phyloP scores from a whole-genome alignment of 768 basidiomycete species.

The Serendipita sp. region DNA sequence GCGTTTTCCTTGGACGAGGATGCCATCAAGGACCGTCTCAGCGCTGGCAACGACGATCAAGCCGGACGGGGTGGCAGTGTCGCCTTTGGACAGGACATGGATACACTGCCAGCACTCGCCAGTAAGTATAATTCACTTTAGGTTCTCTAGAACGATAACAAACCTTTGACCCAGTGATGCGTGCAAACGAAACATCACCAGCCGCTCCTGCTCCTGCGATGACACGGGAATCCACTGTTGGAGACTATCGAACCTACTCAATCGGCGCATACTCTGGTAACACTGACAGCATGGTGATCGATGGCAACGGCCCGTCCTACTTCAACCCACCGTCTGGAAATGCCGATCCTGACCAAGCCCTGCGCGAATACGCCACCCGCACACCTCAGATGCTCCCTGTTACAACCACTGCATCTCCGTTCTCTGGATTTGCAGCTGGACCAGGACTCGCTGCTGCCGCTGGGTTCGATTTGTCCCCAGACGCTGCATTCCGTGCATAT shows the following conservation, averaged over 20 bases:
- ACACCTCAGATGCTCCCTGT: conserved; percentile 4
- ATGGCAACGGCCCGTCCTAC: background rate
- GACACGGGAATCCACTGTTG: background rate
- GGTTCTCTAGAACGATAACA: background rate
- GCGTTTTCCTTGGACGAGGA: conserved; percentile 26
- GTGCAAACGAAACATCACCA: conserved; percentile 7
- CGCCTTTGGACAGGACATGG: conserved; percentile 26
- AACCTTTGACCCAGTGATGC: conserved; percentile 5
- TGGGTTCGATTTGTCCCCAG: conserved; percentile 37
- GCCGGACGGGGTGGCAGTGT: conserved; percentile 20
- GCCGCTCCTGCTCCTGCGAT: conserved; percentile 17
- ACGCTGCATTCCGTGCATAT: conserved; percentile 63
- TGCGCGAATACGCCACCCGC: conserved; percentile 18
- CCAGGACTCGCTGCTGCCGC: conserved; percentile 24
- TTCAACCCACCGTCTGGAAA: background rate
- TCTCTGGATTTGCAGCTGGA: conserved; percentile 6
- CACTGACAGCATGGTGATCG: background rate
- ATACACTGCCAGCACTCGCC: conserved; percentile 25
- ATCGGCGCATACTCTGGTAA: conserved; percentile 1
- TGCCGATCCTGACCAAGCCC: conserved; percentile 3
- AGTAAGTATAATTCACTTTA: conserved; percentile 5
- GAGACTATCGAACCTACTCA: background rate
- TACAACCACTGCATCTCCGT: conserved; percentile 6
- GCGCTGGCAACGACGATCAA: conserved; percentile 10
- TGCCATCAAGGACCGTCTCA: conserved; percentile 21